Evolutionary conservation across 2,329 filamentous ascomycete species (phyloP).

Genomic region (Ceratocystis lukuohia): DNA sequence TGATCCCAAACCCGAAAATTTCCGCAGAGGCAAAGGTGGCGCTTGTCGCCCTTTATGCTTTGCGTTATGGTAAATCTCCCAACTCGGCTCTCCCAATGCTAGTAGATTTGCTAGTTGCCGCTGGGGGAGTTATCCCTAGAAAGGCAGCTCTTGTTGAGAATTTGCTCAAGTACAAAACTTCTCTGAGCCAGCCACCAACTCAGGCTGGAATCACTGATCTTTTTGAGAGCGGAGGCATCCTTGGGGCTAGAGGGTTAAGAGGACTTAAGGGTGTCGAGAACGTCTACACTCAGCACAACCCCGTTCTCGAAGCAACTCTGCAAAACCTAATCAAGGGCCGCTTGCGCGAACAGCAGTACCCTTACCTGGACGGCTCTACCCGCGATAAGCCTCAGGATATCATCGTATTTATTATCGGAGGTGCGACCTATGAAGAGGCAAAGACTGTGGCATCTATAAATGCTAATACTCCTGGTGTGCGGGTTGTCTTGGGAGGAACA

Average conservation of each 20-base stretch:
- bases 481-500: slow-evolving; percentile 81
- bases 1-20: slow-evolving; percentile 70
- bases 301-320: slow-evolving; percentile 70
- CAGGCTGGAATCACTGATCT: slow-evolving; percentile 74
- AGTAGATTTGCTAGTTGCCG: slow-evolving; percentile 70
- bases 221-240: slow-evolving; percentile 76
- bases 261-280: slow-evolving; percentile 96
- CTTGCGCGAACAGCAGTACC: slow-evolving; percentile 74
- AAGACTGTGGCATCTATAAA: slow-evolving; percentile 95
- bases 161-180: slow-evolving; percentile 72
- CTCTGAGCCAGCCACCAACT: slow-evolving; percentile 65
- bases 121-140: slow-evolving; percentile 64
- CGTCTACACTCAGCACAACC: slow-evolving; percentile 95
- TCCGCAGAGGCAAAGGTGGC: slow-evolving; percentile 73
- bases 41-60: slow-evolving; percentile 83
- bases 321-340: slow-evolving; percentile 90
- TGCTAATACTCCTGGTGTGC: slow-evolving; percentile 72
- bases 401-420: slow-evolving; percentile 85
- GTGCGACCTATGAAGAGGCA: slow-evolving; percentile 90
- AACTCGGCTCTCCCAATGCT: slow-evolving; percentile 74
- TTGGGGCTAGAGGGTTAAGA: slow-evolving; percentile 70
- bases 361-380: slow-evolving; percentile 82
- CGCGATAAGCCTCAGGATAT: slow-evolving; percentile 95
- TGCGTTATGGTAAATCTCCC: slow-evolving; percentile 79
- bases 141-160: slow-evolving; percentile 70